phyloP scores from a whole-genome alignment of 1,284 basidiomycete species.

The Ustilago sp. region DNA sequence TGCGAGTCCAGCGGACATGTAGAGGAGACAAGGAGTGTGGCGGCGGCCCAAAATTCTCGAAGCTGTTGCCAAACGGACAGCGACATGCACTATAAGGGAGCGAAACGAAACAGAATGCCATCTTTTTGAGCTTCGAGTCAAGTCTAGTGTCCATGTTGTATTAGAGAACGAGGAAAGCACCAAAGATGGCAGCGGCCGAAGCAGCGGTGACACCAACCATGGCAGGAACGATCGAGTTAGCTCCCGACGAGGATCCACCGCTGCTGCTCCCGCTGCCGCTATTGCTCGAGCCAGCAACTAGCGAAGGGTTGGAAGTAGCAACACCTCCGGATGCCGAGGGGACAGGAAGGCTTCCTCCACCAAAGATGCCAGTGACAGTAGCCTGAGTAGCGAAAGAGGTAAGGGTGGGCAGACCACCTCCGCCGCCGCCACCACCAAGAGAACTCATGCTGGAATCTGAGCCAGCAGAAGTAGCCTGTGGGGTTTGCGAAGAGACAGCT shows the following conservation, averaged over 20 bases:
- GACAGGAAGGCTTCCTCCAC: conserved; percentile 48
- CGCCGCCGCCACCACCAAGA: conserved; percentile 17
- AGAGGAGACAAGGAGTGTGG: neutral
- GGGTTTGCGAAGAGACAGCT: conserved; percentile 39
- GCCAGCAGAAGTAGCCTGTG: conserved; percentile 17
- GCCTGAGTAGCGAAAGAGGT: conserved; percentile 21
- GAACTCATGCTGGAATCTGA: conserved; percentile 14
- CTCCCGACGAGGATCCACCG: conserved; percentile 25
- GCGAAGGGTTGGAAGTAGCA: conserved; percentile 17
- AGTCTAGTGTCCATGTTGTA: neutral
- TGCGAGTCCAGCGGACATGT: neutral
- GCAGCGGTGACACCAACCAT: conserved; percentile 7
- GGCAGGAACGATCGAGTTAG: conserved; percentile 10
- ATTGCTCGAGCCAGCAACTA: conserved; percentile 20
- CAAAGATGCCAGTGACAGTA: conserved; percentile 35
- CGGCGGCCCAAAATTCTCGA: neutral
- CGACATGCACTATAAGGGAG: neutral
- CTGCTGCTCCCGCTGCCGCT: conserved; percentile 19
- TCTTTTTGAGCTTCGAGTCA: neutral
- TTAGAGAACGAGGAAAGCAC: conserved; percentile 27
- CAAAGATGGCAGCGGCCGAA: conserved; percentile 17
- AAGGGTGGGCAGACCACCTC: conserved; percentile 10
- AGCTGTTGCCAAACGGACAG: neutral
- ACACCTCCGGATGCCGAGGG: conserved; percentile 42
- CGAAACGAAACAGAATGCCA: neutral